Conservation (phyloP, 2,329 filamentous ascomycete species). For the Stachybotrys chartarum region DNA sequence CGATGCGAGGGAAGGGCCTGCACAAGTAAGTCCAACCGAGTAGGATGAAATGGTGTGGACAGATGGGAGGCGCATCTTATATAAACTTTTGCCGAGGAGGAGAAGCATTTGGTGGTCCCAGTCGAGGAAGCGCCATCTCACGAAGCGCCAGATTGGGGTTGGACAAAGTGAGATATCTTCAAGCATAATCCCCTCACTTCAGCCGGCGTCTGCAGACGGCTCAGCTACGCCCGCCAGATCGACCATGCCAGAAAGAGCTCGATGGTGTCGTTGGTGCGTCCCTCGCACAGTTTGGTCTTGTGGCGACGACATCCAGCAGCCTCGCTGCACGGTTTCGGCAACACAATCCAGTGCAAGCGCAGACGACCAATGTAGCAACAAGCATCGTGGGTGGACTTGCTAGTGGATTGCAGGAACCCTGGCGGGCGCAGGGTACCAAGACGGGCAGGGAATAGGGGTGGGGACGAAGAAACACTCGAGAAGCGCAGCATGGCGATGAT, state of each 20-base stretch:
- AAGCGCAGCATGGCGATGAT: not conserved
- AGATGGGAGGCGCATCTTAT: not conserved
- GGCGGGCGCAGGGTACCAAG: not conserved
- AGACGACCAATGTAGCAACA: not conserved
- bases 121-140: not conserved
- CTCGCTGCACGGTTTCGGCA: not conserved
- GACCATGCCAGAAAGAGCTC: not conserved
- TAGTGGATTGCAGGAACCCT: not conserved
- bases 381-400: slow-evolving; percentile 1
- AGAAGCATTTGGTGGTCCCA: not conserved
- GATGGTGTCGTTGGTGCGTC: not conserved
- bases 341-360: not conserved
- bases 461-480: not conserved
- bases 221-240: slow-evolving; percentile 1
- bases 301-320: not conserved
- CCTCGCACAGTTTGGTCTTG: not conserved
- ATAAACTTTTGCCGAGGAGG: not conserved
- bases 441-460: not conserved
- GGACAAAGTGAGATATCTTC: not conserved
- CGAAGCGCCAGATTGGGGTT: not conserved
- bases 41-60: not conserved
- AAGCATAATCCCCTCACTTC: not conserved
- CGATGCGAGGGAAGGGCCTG: not conserved
- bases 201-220: not conserved
- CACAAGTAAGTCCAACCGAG: not conserved